Evolutionary conservation across 768 basidiomycete species (phyloP), one percentile per base, ranked within the genome.

Genomic region (Royoungia palumana): DNA sequence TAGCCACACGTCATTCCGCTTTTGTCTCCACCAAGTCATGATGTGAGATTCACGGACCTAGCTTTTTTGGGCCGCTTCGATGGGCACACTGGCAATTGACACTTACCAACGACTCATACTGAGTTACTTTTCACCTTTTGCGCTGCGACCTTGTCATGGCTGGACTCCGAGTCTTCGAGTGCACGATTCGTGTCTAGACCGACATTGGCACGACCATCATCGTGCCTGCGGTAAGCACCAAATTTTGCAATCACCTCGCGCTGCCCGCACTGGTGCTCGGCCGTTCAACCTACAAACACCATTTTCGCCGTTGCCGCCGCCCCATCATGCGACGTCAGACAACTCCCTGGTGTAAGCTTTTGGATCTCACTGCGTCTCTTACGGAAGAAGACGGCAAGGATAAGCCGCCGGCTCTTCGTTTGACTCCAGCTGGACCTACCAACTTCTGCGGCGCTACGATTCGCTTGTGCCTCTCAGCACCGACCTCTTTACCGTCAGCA

Each of bases 351-450:
- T 28, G 61, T 68, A 12, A 55, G 72, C 30, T 55, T 72, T 34
- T 78, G 77, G 77, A 71, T 75, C 11, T 76, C 70, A 68, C 50
- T 76, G 6, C 77, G 78, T 51, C 64, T 76, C 24, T 61, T 78
- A 6, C 74, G 10, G 69, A 69, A 34, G 77, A 78, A 58, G 77
- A 78, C 52, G 57, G 55, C 11, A 57, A 48, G 50, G 78, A 78
- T 50, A 75, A 76, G 49, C n/a, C n/a, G n/a, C n/a, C n/a, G n/a
- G 63, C 72, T 11, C 72, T 66, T 58, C 65, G 77, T 34, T 77
- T 77, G 2, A 62, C 78, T 35, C 76, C 77, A 2, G 63, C 77
- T 8, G 69, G 72, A 11, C 72, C 71, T 28, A 71, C 77, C 37
- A 69, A 64, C 36, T 28, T 72, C 20, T 56, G 35, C 13, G 56